Base-by-base conservation (phyloP, 352 stramenopile genomes). In the Blastocystis sp. region DNA sequence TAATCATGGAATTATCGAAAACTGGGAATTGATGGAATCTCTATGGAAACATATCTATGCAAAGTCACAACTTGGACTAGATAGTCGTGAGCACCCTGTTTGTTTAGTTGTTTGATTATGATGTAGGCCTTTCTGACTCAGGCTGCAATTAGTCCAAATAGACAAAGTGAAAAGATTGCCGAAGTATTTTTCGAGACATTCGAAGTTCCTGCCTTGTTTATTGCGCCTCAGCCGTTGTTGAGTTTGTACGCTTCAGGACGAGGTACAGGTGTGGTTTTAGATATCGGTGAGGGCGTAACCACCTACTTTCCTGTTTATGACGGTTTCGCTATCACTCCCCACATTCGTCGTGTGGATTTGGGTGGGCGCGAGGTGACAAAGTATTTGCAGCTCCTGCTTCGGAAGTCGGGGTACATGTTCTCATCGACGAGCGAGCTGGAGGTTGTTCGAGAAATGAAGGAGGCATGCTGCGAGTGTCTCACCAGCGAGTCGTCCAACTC, bases 1-100 rank as follows among this genome's bases (percentile, higher is more conserved):
- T 59, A 94, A 96, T 85, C 93, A 96, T 91, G 95, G 95, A 39
- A 95, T 97, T 37, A 94, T 98, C 5, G 95, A 93, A 39, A 95
- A 97, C 91, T 98, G 95, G 95, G 92, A 94, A 90, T 93, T 96
- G 90, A 97, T 97, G 94, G 94, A 97, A 90, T 11, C 73, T 37
- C 75, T 93, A 18, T 93, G 92, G 92, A 64, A 53, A 53, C 90
- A 93, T 65, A 87, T 93, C 9, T 94, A 93, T 87, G 81, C 68
- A 8, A 64, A 89, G 45, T 56, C 91, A 59, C 90, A 93, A 7
- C 90, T 93, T 34, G 66, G 43, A 62, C 18, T 89, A 11, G 66
- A 89, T 20, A 76, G 63, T 78, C 37, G 45, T 6, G 78, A 89
- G 26, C 78, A 89, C 62, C 78, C 78, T 20, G 93, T 96, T 4